phyloP scores from a whole-genome alignment of 1,284 basidiomycete species.

The Paramarasmius palmivorus region DNA sequence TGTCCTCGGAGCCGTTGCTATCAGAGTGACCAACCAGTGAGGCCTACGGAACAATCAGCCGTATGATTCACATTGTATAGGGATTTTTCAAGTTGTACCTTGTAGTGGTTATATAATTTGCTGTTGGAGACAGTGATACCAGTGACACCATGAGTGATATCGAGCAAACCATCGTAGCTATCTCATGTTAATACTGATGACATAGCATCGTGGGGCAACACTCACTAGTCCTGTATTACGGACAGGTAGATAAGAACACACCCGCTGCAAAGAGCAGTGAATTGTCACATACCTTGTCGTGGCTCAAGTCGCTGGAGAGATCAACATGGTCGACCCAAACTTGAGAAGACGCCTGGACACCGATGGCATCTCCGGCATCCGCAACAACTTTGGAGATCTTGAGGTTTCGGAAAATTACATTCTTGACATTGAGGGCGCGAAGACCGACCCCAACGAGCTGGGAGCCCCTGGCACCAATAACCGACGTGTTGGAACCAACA shows the following conservation, averaged over 20 bases:
- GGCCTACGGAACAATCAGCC: constrained; percentile 14
- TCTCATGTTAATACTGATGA: constrained; percentile 7
- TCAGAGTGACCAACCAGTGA: constrained; percentile 45
- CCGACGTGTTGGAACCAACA: constrained; percentile 45
- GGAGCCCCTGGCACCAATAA: constrained; percentile 33
- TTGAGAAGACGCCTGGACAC: constrained; percentile 41
- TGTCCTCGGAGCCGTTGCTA: constrained; percentile 37
- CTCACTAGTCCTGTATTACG: constrained; percentile 28
- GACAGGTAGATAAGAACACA: neutral
- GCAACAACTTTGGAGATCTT: constrained; percentile 51
- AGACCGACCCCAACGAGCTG: constrained; percentile 40
- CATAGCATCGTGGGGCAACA: neutral
- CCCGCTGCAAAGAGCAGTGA: neutral
- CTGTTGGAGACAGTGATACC: constrained; percentile 41
- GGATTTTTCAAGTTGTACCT: constrained; percentile 16
- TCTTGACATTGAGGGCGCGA: constrained; percentile 39
- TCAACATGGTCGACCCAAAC: constrained; percentile 51
- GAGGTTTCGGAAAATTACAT: constrained; percentile 51
- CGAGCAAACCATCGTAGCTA: constrained; percentile 43
- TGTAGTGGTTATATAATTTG: constrained; percentile 43
- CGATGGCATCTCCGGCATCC: constrained; percentile 42
- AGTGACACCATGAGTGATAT: constrained; percentile 40
- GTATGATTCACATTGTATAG: no score
- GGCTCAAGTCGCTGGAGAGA: constrained; percentile 43
- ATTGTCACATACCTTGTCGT: constrained; percentile 40